These are phyloP conservation scores for Boletus reticuloceps DNA, from an alignment of 768 basidiomycete species.

Conservation along the genomic window DNA sequence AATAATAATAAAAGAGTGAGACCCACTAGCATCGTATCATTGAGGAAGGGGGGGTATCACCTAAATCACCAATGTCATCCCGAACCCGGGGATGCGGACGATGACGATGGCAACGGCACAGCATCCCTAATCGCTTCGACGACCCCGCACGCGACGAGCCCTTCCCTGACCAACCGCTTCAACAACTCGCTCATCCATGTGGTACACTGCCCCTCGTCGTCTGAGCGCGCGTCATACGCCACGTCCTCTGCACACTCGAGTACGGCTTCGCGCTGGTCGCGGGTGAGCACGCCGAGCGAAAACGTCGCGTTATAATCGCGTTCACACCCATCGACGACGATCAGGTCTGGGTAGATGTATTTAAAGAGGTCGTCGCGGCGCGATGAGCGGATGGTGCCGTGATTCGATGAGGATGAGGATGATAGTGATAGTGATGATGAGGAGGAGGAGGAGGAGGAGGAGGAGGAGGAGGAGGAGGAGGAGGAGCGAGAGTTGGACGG, in stretches of 20 bases:
- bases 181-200: constrained; percentile 21
- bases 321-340: constrained; percentile 21
- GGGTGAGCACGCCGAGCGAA: constrained; percentile 15
- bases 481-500: no score
- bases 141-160: constrained; percentile 6
- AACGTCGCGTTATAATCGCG: constrained; percentile 9
- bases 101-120: constrained; percentile 5
- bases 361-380: not conserved
- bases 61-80: no score
- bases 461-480: no score
- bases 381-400: no score
- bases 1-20: no score
- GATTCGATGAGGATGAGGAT: no score
- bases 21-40: no score
- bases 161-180: constrained; percentile 12
- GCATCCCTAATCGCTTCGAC: constrained; percentile 12
- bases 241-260: constrained; percentile 28
- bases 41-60: no score
- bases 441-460: no score
- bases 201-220: constrained; percentile 4
- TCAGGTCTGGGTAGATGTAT: constrained; percentile 29
- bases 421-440: no score
- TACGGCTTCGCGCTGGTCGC: constrained; percentile 27
- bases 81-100: no score
- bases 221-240: constrained; percentile 7